These are phyloP conservation scores for Bertia moriformis DNA, from an alignment of 2,329 filamentous ascomycete genomes.

Conservation along the genomic window DNA sequence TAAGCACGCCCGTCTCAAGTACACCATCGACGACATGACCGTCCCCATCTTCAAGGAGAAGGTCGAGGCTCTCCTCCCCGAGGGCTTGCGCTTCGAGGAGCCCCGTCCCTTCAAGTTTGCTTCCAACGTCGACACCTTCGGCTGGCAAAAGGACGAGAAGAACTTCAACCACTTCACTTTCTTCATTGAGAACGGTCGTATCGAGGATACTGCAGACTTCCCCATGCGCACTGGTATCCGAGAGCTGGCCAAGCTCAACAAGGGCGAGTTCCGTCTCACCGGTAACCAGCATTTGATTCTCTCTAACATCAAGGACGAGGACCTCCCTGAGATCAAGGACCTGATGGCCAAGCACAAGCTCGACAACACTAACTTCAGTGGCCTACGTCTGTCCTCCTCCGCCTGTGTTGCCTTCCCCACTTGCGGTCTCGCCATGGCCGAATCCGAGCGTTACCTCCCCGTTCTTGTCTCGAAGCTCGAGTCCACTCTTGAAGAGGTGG, in stretches of 20 bases:
- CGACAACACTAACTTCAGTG: conserved; percentile 88
- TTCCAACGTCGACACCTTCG: conserved; percentile 92
- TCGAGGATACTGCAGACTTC: conserved; percentile 94
- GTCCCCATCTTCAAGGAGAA: conserved; percentile 78
- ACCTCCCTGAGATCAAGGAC: conserved; percentile 63
- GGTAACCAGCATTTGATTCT: conserved; percentile 95
- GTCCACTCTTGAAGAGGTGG: conserved; percentile 72
- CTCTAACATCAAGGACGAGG: conserved; percentile 71
- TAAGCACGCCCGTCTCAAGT: conserved; percentile 98
- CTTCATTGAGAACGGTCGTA: conserved; percentile 97
- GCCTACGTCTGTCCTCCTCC: conserved; percentile 74
- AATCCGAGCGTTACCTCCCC: conserved; percentile 90
- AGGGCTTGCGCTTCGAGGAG: conserved; percentile 66
- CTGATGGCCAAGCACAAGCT: conserved; percentile 92
- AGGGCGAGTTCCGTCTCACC: conserved; percentile 93
- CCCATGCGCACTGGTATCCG: conserved; percentile 93
- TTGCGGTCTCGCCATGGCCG: conserved; percentile 95
- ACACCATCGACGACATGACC: conserved; percentile 94
- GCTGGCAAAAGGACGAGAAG: conserved; percentile 87
- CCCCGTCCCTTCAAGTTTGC: conserved; percentile 78
- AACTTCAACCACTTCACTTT: conserved; percentile 95
- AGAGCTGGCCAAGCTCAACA: conserved; percentile 79
- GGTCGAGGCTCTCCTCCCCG: conserved; percentile 63
- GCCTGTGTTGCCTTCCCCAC: conserved; percentile 98
- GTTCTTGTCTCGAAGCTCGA: conserved; percentile 87